Evolutionary conservation across 2,329 filamentous ascomycete species (phyloP), one percentile per base, ranked within the genome.

Genomic region (Phaeosphaeriaceae sp.): DNA sequence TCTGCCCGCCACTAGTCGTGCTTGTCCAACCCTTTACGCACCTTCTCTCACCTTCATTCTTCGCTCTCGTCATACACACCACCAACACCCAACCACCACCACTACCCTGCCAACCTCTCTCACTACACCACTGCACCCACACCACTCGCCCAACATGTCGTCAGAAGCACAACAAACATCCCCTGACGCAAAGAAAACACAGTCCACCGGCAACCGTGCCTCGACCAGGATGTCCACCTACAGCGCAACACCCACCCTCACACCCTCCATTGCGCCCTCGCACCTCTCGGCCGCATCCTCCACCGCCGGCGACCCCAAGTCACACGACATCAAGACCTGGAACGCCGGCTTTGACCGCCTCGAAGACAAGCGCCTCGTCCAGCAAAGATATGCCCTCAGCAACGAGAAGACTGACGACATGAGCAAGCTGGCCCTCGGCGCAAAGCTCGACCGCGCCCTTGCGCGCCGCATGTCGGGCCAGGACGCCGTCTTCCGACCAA

Each of bases 401-500:
- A 87, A 90, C 62, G 88, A 94, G 78, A 96, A 96, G 84, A 87
- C 85, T 20, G 91, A 92, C 71, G 89, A 90, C 75, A 83, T 96
- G 78, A 89, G 88, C 82, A 96, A 96, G 81, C 85, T 96, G 57
- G 93, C 93, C 40, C 86, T 97, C 52, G 91, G 93, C 48, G 93
- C 93, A 60, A 97, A 97, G 81, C 86, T 97, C 42, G 93, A 97
- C 76, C 88, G 93, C 60, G 93, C 93, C 21, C 86, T 97, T 54
- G 90, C 90, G 67, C 86, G 93, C 66, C 87, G 93, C 72, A 95
- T 97, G 93, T 90, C 87, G 25, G 82, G 91, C 67, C 93, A 97
- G 79, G 93, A 97, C 71, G 93, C 93, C 65, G 89, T 91, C 77
- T 93, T 95, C 84, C 88, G 90, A 63, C 86, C 81, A 27, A 80